Conservation (phyloP, 2,329 filamentous ascomycete species). For the Penicillium nordicum region DNA sequence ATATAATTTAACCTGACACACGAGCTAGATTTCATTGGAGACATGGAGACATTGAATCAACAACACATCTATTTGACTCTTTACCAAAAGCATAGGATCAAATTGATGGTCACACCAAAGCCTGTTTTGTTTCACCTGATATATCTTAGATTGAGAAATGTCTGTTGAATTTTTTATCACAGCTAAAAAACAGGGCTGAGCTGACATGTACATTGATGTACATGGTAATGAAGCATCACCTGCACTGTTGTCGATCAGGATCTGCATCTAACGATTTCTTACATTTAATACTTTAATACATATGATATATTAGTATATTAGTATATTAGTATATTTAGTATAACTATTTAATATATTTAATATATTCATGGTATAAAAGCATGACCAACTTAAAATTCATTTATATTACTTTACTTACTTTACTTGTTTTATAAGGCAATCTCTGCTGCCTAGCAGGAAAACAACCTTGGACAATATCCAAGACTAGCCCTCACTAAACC, state of each 20-base stretch:
- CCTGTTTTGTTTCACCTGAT: background rate
- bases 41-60: background rate
- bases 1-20: background rate
- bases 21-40: background rate
- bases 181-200: conserved; percentile 15
- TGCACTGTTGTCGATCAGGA: conserved; percentile 21
- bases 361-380: background rate
- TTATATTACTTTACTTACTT: background rate
- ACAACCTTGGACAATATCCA: background rate
- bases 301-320: no score
- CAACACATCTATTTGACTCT: background rate
- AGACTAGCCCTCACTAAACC: background rate
- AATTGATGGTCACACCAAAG: background rate
- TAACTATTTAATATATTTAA: background rate
- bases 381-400: background rate
- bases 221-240: conserved; percentile 16
- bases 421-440: background rate
- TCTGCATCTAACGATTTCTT: conserved; percentile 5
- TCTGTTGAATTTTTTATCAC: no score
- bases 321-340: background rate
- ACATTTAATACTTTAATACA: background rate
- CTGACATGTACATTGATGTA: conserved; percentile 12
- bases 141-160: no score
- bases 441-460: conserved; percentile 13
- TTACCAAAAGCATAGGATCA: background rate